Conservation (phyloP, 306 rosid genomes). For the Myrica gale region DNA sequence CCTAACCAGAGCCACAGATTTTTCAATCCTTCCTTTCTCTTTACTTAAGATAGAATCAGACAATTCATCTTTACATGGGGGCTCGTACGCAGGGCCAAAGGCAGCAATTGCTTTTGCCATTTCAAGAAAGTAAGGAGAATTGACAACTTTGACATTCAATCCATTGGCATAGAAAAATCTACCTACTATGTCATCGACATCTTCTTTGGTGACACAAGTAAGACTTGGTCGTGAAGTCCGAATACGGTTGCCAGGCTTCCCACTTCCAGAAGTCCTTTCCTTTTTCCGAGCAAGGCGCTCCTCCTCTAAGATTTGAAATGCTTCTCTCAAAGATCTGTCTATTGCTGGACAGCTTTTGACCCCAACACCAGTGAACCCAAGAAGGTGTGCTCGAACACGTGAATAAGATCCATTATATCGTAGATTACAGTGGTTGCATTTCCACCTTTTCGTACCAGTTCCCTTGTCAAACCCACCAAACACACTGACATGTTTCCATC, state of each 20-base stretch:
- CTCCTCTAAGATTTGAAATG: slow-evolving; percentile 51
- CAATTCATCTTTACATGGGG: slow-evolving; percentile 42
- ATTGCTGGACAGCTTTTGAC: slow-evolving; percentile 56
- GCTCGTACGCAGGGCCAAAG: slow-evolving; percentile 53
- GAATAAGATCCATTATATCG: slow-evolving; percentile 63
- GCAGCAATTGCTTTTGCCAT: slow-evolving; percentile 49
- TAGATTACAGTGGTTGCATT: slow-evolving; percentile 59
- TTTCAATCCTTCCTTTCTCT: slow-evolving; percentile 58
- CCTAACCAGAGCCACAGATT: slow-evolving; percentile 41
- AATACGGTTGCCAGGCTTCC: slow-evolving; percentile 41
- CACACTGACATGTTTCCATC: slow-evolving; percentile 61
- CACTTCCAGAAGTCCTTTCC: slow-evolving; percentile 39
- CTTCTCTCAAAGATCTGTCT: slow-evolving; percentile 45
- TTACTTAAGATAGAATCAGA: slow-evolving; percentile 39
- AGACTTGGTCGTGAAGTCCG: slow-evolving; percentile 33
- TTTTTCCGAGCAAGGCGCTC: slow-evolving; percentile 42
- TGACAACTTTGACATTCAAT: slow-evolving; percentile 33
- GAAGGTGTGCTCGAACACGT: slow-evolving; percentile 62
- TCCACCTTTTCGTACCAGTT: slow-evolving; percentile 63
- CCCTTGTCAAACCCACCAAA: slow-evolving; percentile 71
- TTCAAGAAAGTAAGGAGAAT: slow-evolving; percentile 51
- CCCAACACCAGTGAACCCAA: slow-evolving; percentile 61
- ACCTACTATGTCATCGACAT: slow-evolving; percentile 46
- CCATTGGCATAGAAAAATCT: slow-evolving; percentile 55
- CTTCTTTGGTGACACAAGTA: slow-evolving; percentile 45